Base-by-base conservation (phyloP, 371 early-diverging fungal species). In the Mucor piriformis region DNA sequence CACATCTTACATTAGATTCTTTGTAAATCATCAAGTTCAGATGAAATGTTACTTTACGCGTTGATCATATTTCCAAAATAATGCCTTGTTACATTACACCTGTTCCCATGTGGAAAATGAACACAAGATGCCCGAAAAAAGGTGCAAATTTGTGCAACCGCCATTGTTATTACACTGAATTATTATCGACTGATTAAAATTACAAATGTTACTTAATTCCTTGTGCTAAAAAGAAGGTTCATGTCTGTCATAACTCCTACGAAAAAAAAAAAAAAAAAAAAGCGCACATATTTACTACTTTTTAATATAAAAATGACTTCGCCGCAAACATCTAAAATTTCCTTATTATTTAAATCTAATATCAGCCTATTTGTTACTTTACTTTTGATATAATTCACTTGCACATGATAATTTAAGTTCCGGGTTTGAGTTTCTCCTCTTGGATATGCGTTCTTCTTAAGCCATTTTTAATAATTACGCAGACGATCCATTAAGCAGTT, bases 31-130 rank as follows among this genome's bases (percentile, higher is more conserved):
- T n/a, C n/a, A n/a, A n/a, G n/a, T n/a, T n/a, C 6, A 4, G 18
- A 20, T 52, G 20, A 46, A n/a, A 29, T 40, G n/a, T 25, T 29
- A 25, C 20, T 52, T 32, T 38, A 46, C 47, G 49, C 48, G 61
- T 54, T 61, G 61, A 61, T 61, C 61, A 54, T 47, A 47, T 54
- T 54, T 48, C 61, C 29, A 52, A 47, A 46, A 47, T 18, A 29
- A 47, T 27, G 27, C n/a, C 21, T 24, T 16, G 46, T 48, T 40
- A 61, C 54, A 53, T 53, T 42, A 29, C 54, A 53, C 54, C 21
- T 21, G 25, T 61, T 47, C 46, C 61, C 61, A 61, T 61, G 61
- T 61, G 61, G 54, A 38, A 27, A 38, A 27, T 37, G 54, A 37
- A 27, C 54, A 61, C 61, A 54, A 52, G 35, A 34, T 46, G 46